Conservation (phyloP, 768 basidiomycete species). For the Psilocybe subaeruginosa region DNA sequence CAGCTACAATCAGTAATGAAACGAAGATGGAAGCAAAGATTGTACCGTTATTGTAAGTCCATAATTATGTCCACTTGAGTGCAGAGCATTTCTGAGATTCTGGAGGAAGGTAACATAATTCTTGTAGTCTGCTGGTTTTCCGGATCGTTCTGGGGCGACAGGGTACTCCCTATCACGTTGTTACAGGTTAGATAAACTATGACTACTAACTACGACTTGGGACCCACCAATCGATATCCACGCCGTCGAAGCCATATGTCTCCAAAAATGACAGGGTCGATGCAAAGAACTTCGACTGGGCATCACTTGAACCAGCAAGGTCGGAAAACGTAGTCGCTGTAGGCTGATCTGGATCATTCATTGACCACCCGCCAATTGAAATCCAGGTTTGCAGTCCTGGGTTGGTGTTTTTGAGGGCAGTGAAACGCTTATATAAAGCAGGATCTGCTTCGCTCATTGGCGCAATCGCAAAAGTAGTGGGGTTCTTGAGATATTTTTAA, state of each 20-base stretch:
- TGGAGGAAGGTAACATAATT: neutral
- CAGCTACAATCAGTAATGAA: no score
- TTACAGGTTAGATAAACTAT: neutral
- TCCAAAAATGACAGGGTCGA: neutral
- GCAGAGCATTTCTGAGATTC: neutral
- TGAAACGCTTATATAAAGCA: constrained; percentile 17
- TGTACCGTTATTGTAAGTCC: constrained; percentile 2
- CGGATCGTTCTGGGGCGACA: neutral
- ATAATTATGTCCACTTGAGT: neutral
- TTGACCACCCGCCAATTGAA: constrained; percentile 25
- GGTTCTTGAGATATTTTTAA: neutral
- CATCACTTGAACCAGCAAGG: constrained; percentile 22
- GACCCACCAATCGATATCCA: neutral
- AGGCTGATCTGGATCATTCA: constrained; percentile 19
- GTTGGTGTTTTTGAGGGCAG: neutral
- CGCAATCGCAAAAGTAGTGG: constrained; percentile 13
- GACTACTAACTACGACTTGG: neutral
- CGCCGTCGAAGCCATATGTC: neutral
- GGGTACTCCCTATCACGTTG: neutral
- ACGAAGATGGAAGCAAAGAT: no score
- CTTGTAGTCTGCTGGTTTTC: neutral
- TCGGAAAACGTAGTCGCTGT: constrained; percentile 14
- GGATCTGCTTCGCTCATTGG: constrained; percentile 23
- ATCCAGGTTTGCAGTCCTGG: neutral
- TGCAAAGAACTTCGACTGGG: constrained; percentile 15